These are phyloP conservation scores for Podosphaera fusca DNA, from an alignment of 2,329 filamentous ascomycete species.

Conservation along the genomic window DNA sequence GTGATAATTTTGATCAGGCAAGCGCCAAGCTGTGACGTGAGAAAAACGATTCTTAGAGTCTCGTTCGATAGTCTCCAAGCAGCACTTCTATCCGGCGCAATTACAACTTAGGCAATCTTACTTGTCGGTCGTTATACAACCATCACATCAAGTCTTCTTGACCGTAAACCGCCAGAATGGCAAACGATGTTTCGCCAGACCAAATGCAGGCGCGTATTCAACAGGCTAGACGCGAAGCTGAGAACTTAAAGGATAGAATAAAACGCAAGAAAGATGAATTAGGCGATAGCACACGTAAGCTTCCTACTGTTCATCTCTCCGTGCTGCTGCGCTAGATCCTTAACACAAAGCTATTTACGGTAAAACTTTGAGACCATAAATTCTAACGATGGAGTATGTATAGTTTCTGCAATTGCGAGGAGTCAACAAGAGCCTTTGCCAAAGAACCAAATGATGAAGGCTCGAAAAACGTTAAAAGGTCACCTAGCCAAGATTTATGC, in stretches of 20 bases:
- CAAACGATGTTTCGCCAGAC: constrained; percentile 42
- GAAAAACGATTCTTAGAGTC: too few species aligned
- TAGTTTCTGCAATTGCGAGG: constrained; percentile 79
- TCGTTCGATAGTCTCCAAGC: too few species aligned
- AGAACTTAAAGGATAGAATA: constrained; percentile 93
- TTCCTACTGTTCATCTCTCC: background rate
- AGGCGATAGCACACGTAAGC: constrained; percentile 89
- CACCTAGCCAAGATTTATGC: constrained; percentile 98
- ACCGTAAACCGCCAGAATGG: constrained; percentile 6
- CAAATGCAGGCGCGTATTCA: constrained; percentile 85
- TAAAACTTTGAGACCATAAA: background rate
- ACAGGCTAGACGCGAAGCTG: constrained; percentile 85
- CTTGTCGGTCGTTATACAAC: too few species aligned
- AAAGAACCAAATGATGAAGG: constrained; percentile 84
- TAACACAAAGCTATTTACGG: background rate
- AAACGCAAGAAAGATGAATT: constrained; percentile 99
- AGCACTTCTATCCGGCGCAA: too few species aligned
- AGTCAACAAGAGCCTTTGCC: constrained; percentile 82
- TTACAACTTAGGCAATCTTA: too few species aligned
- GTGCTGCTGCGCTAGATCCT: background rate
- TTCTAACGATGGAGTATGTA: background rate
- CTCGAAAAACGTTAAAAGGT: constrained; percentile 87
- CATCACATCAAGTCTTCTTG: too few species aligned
- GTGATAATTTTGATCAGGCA: too few species aligned
- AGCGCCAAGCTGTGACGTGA: too few species aligned